Evolutionary conservation across 768 basidiomycete genomes (phyloP).

Genomic region (Mycena polygramma): DNA sequence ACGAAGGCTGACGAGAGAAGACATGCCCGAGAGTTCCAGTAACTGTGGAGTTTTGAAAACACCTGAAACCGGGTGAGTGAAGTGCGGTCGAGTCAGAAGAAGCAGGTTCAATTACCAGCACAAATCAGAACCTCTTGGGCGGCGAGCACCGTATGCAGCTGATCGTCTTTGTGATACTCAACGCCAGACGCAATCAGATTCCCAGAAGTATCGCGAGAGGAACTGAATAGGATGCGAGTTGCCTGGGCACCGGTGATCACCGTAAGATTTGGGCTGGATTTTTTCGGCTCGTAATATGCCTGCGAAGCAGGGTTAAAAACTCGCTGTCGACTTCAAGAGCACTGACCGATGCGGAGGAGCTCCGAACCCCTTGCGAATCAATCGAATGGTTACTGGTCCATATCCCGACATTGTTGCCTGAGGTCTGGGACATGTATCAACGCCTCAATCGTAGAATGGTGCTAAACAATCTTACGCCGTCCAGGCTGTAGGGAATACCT

Average conservation of each 20-base stretch:
- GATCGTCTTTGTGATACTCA: slow-evolving; percentile 38
- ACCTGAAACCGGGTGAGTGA: slow-evolving; percentile 31
- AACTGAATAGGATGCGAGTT: slow-evolving; percentile 38
- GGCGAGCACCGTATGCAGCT: slow-evolving; percentile 35
- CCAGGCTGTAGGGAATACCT: slow-evolving; percentile 24
- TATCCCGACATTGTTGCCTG: slow-evolving; percentile 38
- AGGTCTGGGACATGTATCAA: slow-evolving; percentile 12
- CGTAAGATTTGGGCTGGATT: slow-evolving; percentile 50
- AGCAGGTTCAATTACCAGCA: slow-evolving; percentile 43
- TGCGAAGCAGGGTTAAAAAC: slow-evolving; percentile 27
- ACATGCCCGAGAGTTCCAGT: slow-evolving; percentile 47
- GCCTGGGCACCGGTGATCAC: slow-evolving; percentile 43
- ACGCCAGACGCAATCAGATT: slow-evolving; percentile 38
- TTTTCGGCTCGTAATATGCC: slow-evolving; percentile 67
- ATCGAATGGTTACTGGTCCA: slow-evolving; percentile 29
- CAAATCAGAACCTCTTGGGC: slow-evolving; percentile 62
- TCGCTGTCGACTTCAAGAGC: not conserved
- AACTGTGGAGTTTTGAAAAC: slow-evolving; percentile 48
- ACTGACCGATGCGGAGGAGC: slow-evolving; percentile 21
- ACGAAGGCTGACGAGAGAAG: not conserved
- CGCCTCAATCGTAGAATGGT: too few relatives aligned
- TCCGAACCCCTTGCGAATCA: not conserved
- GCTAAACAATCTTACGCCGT: slow-evolving; percentile 8
- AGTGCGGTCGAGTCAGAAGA: not conserved
- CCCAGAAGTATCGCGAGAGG: slow-evolving; percentile 4